Evolutionary conservation across 1,139 yeast genomes (phyloP).

Genomic region (Yamadazyma membranifaciens): DNA sequence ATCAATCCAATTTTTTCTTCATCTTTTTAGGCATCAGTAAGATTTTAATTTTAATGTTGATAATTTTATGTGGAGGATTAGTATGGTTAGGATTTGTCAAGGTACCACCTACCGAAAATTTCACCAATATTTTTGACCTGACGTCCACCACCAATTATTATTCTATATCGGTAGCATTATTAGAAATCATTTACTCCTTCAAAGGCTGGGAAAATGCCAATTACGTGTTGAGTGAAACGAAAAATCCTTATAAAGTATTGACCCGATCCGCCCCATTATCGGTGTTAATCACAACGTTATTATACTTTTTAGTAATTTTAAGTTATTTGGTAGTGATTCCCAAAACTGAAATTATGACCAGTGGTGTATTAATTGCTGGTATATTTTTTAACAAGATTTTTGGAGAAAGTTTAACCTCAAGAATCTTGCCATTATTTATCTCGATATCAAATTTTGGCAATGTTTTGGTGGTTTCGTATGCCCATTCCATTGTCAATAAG

Average conservation of each 20-base stretch:
- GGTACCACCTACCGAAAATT: conserved; percentile 24
- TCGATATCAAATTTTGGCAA: conserved; percentile 77
- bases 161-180: conserved; percentile 39
- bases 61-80: conserved; percentile 36
- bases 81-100: conserved; percentile 28
- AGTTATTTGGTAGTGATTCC: conserved; percentile 80
- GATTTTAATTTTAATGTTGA: conserved; percentile 37
- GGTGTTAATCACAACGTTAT: conserved; percentile 53
- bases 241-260: conserved; percentile 63
- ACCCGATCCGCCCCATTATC: conserved; percentile 74
- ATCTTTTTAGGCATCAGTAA: conserved; percentile 45
- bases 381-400: conserved; percentile 72
- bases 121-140: conserved; percentile 24
- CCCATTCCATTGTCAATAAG: conserved; percentile 76
- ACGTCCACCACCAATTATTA: conserved; percentile 22
- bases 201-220: conserved; percentile 44
- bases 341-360: conserved; percentile 51
- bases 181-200: conserved; percentile 34
- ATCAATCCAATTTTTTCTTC: conserved; percentile 42
- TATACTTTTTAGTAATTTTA: conserved; percentile 68
- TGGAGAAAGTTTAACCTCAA: conserved; percentile 60
- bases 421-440: conserved; percentile 68
- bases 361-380: conserved; percentile 75
- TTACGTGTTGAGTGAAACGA: conserved; percentile 41
- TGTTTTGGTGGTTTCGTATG: conserved; percentile 72